Evolutionary conservation across 2,329 filamentous ascomycete genomes (phyloP), one percentile per base, ranked within the genome.

Genomic region (Diaporthe eres): DNA sequence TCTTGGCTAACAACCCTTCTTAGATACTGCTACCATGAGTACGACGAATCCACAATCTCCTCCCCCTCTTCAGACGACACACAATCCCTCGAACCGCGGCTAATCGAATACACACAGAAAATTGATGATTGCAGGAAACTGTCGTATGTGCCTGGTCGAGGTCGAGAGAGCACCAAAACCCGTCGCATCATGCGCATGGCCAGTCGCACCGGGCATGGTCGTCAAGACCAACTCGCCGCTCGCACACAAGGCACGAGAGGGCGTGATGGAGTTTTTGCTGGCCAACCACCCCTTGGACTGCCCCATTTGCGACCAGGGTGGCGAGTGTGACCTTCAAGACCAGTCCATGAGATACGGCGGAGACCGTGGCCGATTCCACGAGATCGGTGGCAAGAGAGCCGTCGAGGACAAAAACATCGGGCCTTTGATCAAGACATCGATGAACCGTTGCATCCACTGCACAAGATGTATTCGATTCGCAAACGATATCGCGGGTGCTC

Each of bases 331-430:
- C 89, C 92, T 99, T 77, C 97, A 99, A 87, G 97, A 99, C 85
- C 97, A 99, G 89, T 98, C 96, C 74, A 98, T 99, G 96, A 92
- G 97, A 86, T 99, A 99, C 84, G 97, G 97, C 82, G 94, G 94
- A 78, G 97, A 99, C 87, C 92, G 97, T 84, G 97, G 97, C 77
- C 94, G 97, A 81, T 99, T 99, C 88, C 97, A 99, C 87, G 97
- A 99, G 86, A 87, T 97, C 82, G 93, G 91, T 74, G 97, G 97
- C 86, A 99, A 99, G 91, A 94, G 97, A 88, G 97, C 95, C 37
- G 96, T 98, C 53, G 97, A 99, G 88, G 97, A 99, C 87, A 99
- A 99, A 91, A 98, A 99, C 86, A 98, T 99, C 82, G 97, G 97
- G 49, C 97, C 97, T 72, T 86, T 99, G 80, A 94, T 99, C 87